These are phyloP conservation scores for Ascochyta koolunga DNA, from an alignment of 2,329 filamentous ascomycete genomes.

Conservation along the genomic window DNA sequence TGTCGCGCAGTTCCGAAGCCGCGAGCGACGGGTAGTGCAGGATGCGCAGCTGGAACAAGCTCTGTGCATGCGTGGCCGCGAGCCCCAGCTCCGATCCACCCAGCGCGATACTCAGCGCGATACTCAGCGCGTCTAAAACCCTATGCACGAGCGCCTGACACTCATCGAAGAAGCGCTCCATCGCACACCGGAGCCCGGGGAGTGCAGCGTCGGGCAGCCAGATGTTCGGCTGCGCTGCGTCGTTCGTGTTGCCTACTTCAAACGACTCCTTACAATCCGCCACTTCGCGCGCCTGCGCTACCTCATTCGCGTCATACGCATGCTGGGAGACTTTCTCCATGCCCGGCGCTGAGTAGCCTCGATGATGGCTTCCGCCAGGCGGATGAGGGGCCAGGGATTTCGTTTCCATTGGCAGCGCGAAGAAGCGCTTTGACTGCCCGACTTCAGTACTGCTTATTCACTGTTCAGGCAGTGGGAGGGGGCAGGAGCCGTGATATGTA, in stretches of 20 bases:
- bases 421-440: slow-evolving; percentile 43
- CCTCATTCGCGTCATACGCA: slow-evolving; percentile 25
- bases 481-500: too few relatives aligned
- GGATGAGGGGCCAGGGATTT: slow-evolving; percentile 51
- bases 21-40: slow-evolving; percentile 50
- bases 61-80: slow-evolving; percentile 29
- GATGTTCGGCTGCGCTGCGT: slow-evolving; percentile 47
- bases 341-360: slow-evolving; percentile 49
- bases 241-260: slow-evolving; percentile 39
- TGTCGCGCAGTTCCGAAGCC: slow-evolving; percentile 27
- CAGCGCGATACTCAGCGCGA: slow-evolving; percentile 30
- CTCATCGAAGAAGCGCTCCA: slow-evolving; percentile 35
- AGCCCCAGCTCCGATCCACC: slow-evolving; percentile 28
- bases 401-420: slow-evolving; percentile 40
- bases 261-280: slow-evolving; percentile 46
- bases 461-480: too few relatives aligned
- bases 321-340: slow-evolving; percentile 47
- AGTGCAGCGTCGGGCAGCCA: slow-evolving; percentile 49
- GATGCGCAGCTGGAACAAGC: slow-evolving; percentile 44
- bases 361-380: slow-evolving; percentile 46
- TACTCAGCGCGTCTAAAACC: slow-evolving; percentile 35
- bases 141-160: slow-evolving; percentile 30
- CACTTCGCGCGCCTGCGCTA: slow-evolving; percentile 27
- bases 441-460: not conserved
- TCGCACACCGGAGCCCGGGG: slow-evolving; percentile 45